Evolutionary conservation across 306 rosid genomes (phyloP).

Genomic region (Trifolium pratense): DNA sequence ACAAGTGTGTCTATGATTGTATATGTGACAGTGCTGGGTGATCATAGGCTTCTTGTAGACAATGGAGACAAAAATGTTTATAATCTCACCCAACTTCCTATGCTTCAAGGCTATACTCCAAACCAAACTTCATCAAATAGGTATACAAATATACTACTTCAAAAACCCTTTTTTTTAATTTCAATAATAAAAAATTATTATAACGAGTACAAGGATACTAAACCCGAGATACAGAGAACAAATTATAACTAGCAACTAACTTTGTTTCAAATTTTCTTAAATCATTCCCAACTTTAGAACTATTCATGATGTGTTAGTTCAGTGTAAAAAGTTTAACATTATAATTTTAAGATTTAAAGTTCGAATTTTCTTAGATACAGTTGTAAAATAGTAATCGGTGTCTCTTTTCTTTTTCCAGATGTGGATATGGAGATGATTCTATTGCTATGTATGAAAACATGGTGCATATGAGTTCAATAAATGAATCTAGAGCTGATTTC

Average conservation of each 20-base stretch:
- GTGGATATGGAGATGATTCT: constrained; percentile 49
- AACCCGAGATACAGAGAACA: background rate
- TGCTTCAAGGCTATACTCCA: constrained; percentile 79
- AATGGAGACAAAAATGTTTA: constrained; percentile 77
- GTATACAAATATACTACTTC: constrained; percentile 39
- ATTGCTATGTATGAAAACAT: constrained; percentile 54
- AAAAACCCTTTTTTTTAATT: too few relatives aligned
- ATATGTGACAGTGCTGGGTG: constrained; percentile 51
- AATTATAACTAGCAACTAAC: too few relatives aligned
- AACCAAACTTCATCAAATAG: constrained; percentile 54
- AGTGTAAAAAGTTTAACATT: too few relatives aligned
- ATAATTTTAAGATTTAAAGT: too few relatives aligned
- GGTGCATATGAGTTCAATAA: constrained; percentile 38
- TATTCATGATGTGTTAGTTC: too few relatives aligned
- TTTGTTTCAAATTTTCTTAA: background rate
- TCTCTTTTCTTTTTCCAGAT: constrained; percentile 44
- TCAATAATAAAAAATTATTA: too few relatives aligned
- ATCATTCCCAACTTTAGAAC: background rate
- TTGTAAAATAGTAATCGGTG: background rate
- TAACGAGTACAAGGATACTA: background rate
- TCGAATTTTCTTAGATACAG: constrained; percentile 1
- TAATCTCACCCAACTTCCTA: constrained; percentile 81
- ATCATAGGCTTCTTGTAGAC: constrained; percentile 67
- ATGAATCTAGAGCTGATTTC: constrained; percentile 48
- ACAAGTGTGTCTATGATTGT: constrained; percentile 15